These are phyloP conservation scores for Maudiozyma pseudohumilis DNA, from an alignment of 805 yeast genomes.

Conservation along the genomic window DNA sequence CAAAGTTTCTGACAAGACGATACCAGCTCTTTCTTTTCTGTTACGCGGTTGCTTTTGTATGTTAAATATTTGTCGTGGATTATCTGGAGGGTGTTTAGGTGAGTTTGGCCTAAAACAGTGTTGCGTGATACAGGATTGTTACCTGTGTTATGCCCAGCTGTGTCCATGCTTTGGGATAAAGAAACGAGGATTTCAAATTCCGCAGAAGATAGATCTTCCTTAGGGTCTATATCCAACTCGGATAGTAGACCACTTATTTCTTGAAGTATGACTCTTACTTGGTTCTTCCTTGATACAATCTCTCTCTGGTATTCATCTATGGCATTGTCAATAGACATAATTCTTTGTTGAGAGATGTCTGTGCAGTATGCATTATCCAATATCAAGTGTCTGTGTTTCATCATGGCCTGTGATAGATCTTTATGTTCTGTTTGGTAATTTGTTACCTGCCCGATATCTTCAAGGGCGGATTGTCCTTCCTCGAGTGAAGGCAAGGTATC, in stretches of 20 bases:
- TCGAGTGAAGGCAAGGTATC: conserved; percentile 15
- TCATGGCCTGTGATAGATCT: conserved; percentile 10
- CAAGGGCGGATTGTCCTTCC: conserved; percentile 1
- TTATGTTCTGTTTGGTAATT: not conserved
- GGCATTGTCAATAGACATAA: conserved; percentile 9
- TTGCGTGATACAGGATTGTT: conserved; percentile 1
- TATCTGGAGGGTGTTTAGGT: conserved; percentile 10
- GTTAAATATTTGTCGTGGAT: conserved; percentile 9
- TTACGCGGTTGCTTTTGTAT: conserved; percentile 29
- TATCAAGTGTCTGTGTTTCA: conserved; percentile 14
- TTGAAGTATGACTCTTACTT: conserved; percentile 7
- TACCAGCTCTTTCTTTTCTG: conserved; percentile 28
- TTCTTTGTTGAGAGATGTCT: conserved; percentile 12
- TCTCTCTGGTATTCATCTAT: conserved; percentile 13
- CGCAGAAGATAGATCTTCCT: conserved; percentile 3
- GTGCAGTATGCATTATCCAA: conserved; percentile 15
- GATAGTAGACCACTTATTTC: conserved; percentile 13
- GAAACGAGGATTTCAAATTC: not conserved
- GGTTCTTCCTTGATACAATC: conserved; percentile 8
- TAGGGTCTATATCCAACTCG: conserved; percentile 18
- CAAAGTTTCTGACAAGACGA: conserved; percentile 42
- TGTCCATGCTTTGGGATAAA: too few relatives aligned
- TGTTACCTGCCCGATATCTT: conserved; percentile 4
- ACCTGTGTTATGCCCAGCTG: not conserved
- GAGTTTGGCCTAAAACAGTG: not conserved